Percentiles rank a stretch among this genome's conserved stretches.
These are phyloP conservation scores for Avena atlantica DNA, from an alignment of 176 grass and related monocot species.

Conservation along the genomic window DNA sequence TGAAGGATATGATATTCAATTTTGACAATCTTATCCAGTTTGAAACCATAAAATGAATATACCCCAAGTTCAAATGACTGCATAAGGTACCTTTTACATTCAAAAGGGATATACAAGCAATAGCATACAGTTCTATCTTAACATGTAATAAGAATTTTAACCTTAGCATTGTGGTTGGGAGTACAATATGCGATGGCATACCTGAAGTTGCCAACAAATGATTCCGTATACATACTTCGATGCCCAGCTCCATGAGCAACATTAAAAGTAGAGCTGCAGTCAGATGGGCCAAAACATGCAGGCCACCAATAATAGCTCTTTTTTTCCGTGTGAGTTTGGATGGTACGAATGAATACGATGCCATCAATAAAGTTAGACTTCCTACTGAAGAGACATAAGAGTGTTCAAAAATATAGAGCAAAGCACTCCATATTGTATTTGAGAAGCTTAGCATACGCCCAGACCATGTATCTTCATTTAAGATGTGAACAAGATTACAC, in stretches of 20 bases:
- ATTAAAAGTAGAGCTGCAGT: conserved; percentile 86
- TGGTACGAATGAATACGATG: conserved; percentile 83
- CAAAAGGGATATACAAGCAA: conserved; percentile 13
- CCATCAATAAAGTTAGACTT: conserved; percentile 70
- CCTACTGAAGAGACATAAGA: conserved; percentile 85
- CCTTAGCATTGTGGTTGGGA: background rate
- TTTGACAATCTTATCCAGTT: background rate
- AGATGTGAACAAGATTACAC: conserved; percentile 88
- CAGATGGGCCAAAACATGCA: conserved; percentile 92
- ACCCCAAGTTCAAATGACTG: conserved; percentile 12
- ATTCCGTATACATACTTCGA: conserved; percentile 98
- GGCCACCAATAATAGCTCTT: conserved; percentile 71
- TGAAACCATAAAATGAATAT: conserved; percentile 18
- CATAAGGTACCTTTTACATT: background rate
- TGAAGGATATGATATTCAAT: background rate
- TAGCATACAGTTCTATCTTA: conserved; percentile 17
- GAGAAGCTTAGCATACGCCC: conserved; percentile 70
- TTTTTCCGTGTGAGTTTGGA: conserved; percentile 88
- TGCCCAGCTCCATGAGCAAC: conserved; percentile 93
- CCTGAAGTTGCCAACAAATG: conserved; percentile 94
- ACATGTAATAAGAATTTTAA: background rate
- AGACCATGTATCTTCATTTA: conserved; percentile 81
- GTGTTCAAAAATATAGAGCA: conserved; percentile 87
- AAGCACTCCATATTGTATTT: conserved; percentile 75
- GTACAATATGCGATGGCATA: conserved; percentile 40